A percentile compares a stretch with the other conserved stretches of the same genome.
Conservation (phyloP, 2,329 filamentous ascomycete genomes). For the Tolypocladium ophioglossoides region DNA sequence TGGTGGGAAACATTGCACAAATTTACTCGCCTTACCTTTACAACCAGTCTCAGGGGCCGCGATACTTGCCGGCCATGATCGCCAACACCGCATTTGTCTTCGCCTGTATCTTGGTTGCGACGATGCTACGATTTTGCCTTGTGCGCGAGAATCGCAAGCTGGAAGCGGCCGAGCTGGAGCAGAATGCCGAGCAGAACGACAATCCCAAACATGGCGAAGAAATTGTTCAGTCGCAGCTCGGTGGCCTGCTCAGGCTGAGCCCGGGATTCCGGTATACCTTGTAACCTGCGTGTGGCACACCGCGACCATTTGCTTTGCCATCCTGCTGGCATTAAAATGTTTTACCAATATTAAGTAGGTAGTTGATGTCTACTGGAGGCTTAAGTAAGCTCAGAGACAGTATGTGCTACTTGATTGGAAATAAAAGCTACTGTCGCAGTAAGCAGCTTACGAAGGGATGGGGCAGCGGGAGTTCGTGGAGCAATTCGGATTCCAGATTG, state of each 20-base stretch:
- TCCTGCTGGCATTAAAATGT: neutral
- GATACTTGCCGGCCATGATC: neutral
- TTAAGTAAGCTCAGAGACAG: too few species aligned
- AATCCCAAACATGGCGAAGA: neutral
- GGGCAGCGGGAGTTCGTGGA: too few species aligned
- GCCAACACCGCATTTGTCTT: neutral
- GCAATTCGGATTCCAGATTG: too few species aligned
- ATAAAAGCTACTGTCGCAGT: too few species aligned
- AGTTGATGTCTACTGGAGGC: too few species aligned
- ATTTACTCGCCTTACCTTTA: neutral
- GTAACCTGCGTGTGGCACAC: neutral
- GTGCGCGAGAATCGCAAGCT: neutral
- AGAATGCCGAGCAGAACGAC: neutral
- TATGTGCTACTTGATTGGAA: too few species aligned
- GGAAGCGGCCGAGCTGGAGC: neutral
- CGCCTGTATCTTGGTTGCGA: neutral
- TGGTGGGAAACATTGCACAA: neutral
- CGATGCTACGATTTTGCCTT: neutral
- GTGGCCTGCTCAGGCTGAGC: neutral
- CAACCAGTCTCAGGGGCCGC: neutral
- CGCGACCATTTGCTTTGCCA: neutral
- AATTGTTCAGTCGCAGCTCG: neutral
- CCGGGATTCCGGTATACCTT: neutral
- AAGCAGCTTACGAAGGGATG: too few species aligned
- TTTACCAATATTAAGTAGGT: too few species aligned